Conservation (phyloP, 2,329 filamentous ascomycete species). For the Rhinocladiella mackenziei region DNA sequence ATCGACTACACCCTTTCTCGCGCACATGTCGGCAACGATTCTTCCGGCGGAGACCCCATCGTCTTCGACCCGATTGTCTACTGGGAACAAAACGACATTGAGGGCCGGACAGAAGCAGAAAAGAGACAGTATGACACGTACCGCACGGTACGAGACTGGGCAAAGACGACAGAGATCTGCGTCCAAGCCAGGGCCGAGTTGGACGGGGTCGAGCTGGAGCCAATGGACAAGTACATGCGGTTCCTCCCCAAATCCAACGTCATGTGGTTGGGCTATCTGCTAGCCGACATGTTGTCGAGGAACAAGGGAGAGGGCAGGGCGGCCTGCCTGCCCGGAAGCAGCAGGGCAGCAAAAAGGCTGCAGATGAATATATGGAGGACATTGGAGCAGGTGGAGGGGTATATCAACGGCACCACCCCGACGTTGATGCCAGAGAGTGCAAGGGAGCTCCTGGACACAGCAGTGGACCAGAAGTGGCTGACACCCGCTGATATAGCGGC, state of each 20-base stretch:
- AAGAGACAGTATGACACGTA: conserved; percentile 17
- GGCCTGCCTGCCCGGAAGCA: conserved; percentile 19
- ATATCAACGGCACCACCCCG: conserved; percentile 12
- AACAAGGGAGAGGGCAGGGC: conserved; percentile 5
- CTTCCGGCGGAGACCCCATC: conserved; percentile 6
- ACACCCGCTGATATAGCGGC: conserved; percentile 21
- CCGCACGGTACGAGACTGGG: conserved; percentile 18
- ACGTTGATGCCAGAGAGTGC: conserved; percentile 18
- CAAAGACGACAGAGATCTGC: conserved; percentile 15
- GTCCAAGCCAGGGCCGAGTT: conserved; percentile 28
- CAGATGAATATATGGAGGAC: conserved; percentile 22
- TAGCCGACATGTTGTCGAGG: conserved; percentile 50
- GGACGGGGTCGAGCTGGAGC: conserved; percentile 37
- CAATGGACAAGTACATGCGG: conserved; percentile 45
- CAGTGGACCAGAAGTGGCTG: conserved; percentile 22
- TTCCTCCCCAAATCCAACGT: conserved; percentile 60
- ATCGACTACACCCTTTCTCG: conserved; percentile 67
- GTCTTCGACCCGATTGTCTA: conserved; percentile 20
- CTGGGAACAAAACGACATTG: conserved; percentile 13
- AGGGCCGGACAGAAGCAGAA: conserved; percentile 15
- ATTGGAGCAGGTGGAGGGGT: conserved; percentile 17
- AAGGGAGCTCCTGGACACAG: conserved; percentile 19
- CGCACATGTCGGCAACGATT: conserved; percentile 43
- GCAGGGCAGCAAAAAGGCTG: conserved; percentile 21
- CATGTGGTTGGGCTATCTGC: conserved; percentile 60